Base-by-base conservation (phyloP, 106 monocot species). In the Dendrobium huoshanense region DNA sequence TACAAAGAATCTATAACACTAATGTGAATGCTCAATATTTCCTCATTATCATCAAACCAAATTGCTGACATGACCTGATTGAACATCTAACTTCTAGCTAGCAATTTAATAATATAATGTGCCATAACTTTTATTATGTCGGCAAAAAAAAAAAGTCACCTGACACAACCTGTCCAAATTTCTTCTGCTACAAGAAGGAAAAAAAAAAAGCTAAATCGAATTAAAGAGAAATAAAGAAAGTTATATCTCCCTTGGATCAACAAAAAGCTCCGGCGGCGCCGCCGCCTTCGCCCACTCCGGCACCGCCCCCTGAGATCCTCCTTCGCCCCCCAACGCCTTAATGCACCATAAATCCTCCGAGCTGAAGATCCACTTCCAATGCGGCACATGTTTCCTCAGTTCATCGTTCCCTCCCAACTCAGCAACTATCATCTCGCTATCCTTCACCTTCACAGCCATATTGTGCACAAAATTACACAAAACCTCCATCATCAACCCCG, bases 301-400 rank as follows among this genome's bases (percentile, higher is more conserved):
- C 19, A 29, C 25, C 22, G 67, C 73, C 22, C n/a, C 37, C 45
- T 6, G 45, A 45, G 45, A 45, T 1, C 45, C 45, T 1, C 9
- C 45, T 2, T 43, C 54, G 5, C 18, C 58, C 45, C 41, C 56
- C 61, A 82, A 29, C 59, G 29, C 55, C 81, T 82, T 82, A 58
- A 82, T 65, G 76, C 81, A 82, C 81, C 81, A 82, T 0, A 82
- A 58, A 47, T 82, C 81, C 64, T 77, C 75, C 19, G 73, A 75
- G 45, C 75, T 76, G 25, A 75, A 82, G 5, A 82, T 25, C 31
- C 75, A 42, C 81, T 16, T 64, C 75, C 75, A 77, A 22, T 82
- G 81, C 22, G 73, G 76, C 76, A 82, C 81, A 0, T 7, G 24
- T 13, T 29, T 40, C 45, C 73, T 42, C 6, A 65, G 56, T 5